These are phyloP conservation scores for Omphalea diandra DNA, from an alignment of 441 rosid genomes.

Conservation along the genomic window DNA sequence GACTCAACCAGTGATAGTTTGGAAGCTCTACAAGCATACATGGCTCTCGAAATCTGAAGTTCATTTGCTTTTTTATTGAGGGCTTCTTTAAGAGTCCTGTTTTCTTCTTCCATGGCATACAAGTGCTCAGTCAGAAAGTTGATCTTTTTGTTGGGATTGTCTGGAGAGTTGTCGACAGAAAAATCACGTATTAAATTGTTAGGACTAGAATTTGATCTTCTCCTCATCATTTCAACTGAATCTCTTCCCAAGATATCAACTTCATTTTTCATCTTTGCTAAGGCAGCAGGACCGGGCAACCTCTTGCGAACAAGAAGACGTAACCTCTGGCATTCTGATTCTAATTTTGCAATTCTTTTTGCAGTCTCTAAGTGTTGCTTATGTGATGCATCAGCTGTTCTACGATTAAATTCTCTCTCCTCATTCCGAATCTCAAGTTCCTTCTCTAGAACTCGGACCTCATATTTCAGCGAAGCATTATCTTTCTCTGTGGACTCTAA, in stretches of 20 bases:
- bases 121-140: constrained; percentile 58
- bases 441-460: constrained; percentile 76
- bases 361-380: constrained; percentile 70
- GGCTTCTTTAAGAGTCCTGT: constrained; percentile 68
- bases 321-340: constrained; percentile 85
- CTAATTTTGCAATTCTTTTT: constrained; percentile 79
- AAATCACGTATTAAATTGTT: constrained; percentile 33
- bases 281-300: constrained; percentile 74
- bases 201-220: constrained; percentile 42
- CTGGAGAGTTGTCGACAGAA: constrained; percentile 30
- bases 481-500: constrained; percentile 76
- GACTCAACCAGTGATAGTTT: constrained; percentile 67
- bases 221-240: constrained; percentile 45
- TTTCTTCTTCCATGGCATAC: constrained; percentile 75
- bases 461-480: constrained; percentile 70
- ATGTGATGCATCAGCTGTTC: constrained; percentile 65
- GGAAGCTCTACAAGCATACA: constrained; percentile 60
- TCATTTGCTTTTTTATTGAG: constrained; percentile 60
- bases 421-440: constrained; percentile 82
- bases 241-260: constrained; percentile 63
- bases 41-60: constrained; percentile 62
- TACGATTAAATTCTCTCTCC: constrained; percentile 73
- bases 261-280: constrained; percentile 76
- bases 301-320: constrained; percentile 73
- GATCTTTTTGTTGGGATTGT: constrained; percentile 35